These are phyloP conservation scores for Yarrowia sp. DNA, from an alignment of 805 yeast genomes.

Conservation along the genomic window DNA sequence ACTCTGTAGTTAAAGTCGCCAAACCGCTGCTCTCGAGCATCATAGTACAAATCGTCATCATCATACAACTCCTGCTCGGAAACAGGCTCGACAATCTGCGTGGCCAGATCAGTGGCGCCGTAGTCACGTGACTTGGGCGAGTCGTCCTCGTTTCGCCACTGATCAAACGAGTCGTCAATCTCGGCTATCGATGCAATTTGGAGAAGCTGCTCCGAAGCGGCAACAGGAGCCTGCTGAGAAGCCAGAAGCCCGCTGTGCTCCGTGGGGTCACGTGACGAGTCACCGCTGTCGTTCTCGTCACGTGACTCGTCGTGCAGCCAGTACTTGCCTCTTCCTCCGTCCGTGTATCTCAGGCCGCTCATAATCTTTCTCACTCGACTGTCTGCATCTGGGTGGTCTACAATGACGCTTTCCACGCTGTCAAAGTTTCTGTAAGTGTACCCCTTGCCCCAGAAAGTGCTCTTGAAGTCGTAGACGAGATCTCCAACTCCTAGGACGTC, in stretches of 20 bases:
- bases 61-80: constrained; percentile 44
- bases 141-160: constrained; percentile 17
- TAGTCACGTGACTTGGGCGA: constrained; percentile 13
- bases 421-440: constrained; percentile 87
- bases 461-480: constrained; percentile 74
- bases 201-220: neutral
- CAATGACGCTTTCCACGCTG: constrained; percentile 70
- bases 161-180: constrained; percentile 12
- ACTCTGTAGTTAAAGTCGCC: constrained; percentile 57
- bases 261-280: constrained; percentile 8
- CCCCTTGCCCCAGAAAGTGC: constrained; percentile 69
- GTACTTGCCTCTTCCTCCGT: constrained; percentile 79
- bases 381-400: constrained; percentile 69
- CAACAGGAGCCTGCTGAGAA: neutral
- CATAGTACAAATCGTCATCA: constrained; percentile 49
- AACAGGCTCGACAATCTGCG: constrained; percentile 36
- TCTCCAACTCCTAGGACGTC: constrained; percentile 85
- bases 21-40: constrained; percentile 49
- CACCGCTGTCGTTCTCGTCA: too few species aligned
- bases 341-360: constrained; percentile 81
- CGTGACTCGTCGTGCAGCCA: constrained; percentile 63
- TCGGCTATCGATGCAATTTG: constrained; percentile 17
- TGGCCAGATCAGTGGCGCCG: constrained; percentile 33
- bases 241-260: neutral
- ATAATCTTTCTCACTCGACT: constrained; percentile 73